Base-by-base conservation (phyloP, 305 asterid genomes). In the Solanum aculeatissimum region DNA sequence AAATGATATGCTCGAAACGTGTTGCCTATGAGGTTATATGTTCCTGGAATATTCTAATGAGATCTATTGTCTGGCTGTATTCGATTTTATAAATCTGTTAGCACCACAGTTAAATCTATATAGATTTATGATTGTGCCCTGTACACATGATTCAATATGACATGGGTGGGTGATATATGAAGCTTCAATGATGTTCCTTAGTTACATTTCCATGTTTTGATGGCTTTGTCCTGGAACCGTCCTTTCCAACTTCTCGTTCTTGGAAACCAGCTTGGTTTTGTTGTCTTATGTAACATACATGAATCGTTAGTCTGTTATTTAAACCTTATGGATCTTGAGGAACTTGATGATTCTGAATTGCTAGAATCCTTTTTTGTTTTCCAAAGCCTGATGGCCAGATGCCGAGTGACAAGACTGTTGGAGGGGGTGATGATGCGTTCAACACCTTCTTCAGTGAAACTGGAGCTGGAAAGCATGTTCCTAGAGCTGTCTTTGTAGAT, bases 371-470 rank as follows among this genome's bases (percentile, higher is more conserved):
- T 2, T 79, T 4, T 53, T 85, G 29, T 69, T 72, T 60, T 14
- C 49, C 38, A 43, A 14, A 89, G 91, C 90, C 88, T 51, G 91
- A 87, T 89, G 91, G 90, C 27, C 88, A 84, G 32, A 84, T 89
- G 91, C 87, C 91, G 1, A 75, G 90, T 81, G 91, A 85, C 80
- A 89, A 83, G 83, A 89, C 88, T 13, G 79, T 85, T 15, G 90
- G 90, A 40, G 91, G 91, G 19, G 91, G 91, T 55, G 86, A 89
- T 81, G 91, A 89, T 78, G 90, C 90, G 29, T 89, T 89, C 88
- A 87, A 89, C 89, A 87, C 90, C 84, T 89, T 89, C 86, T 89
- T 89, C 55, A 87, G 90, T 12, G 91, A 89, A 47, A 89, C 91
- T 47, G 88, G 90, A 21, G 91, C 88, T 18, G 91, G 91, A 51